Conservation (phyloP, 2,329 filamentous ascomycete species). For the Colletotrichum gloeosporioides region DNA sequence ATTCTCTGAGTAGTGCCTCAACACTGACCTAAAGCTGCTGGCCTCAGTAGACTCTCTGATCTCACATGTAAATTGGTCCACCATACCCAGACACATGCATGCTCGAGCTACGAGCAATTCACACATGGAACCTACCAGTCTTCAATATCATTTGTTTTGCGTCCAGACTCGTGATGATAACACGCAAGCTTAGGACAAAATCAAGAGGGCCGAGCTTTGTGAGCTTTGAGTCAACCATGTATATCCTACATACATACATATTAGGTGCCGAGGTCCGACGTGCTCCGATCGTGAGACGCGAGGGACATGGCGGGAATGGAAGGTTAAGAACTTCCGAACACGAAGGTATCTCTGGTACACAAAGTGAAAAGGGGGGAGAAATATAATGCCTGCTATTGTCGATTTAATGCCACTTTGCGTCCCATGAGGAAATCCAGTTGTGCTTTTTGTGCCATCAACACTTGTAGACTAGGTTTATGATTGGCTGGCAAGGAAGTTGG, state of each 20-base stretch:
- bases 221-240: constrained; percentile 1
- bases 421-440: constrained; percentile 2
- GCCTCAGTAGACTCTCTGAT: background rate
- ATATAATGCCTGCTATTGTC: constrained; percentile 11
- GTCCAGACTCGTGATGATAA: background rate
- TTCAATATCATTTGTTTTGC: background rate
- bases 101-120: background rate
- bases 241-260: constrained; percentile 13
- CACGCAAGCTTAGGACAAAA: background rate
- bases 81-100: background rate
- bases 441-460: background rate
- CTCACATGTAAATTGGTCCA: background rate
- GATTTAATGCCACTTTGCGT: constrained; percentile 1
- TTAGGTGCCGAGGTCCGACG: background rate
- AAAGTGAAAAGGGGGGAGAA: background rate
- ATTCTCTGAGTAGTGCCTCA: background rate
- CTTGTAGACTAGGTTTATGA: constrained; percentile 40
- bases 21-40: background rate
- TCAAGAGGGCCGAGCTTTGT: background rate
- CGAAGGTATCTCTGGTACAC: constrained; percentile 14
- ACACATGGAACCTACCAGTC: background rate
- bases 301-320: background rate
- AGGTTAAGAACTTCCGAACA: background rate
- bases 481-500: constrained; percentile 61
- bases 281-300: background rate